Percentiles rank a stretch among this genome's conserved stretches.
Conservation (phyloP, 108 stramenopile species). For the Cyclotella sp. region DNA sequence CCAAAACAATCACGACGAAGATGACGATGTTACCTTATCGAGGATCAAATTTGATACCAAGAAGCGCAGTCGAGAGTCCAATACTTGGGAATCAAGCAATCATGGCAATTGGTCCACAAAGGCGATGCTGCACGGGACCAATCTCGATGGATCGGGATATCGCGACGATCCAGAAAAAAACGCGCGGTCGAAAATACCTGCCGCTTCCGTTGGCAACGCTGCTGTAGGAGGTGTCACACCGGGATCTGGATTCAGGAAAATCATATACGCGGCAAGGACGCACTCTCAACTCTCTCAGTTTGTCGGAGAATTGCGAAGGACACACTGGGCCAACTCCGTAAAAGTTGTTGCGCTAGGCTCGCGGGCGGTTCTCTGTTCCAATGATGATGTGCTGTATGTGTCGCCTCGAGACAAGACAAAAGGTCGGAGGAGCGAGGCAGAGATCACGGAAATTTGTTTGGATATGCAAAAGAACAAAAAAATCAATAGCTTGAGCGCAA, state of each 20-base stretch:
- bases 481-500: no score
- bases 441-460: slow-evolving; percentile 91
- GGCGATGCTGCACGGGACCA: slow-evolving; percentile 53
- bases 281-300: slow-evolving; percentile 99
- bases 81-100: no score
- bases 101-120: slow-evolving; percentile 25
- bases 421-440: slow-evolving; percentile 58
- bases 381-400: slow-evolving; percentile 55
- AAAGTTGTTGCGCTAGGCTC: slow-evolving; percentile 90
- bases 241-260: slow-evolving; percentile 67
- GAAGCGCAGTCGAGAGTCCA: background rate
- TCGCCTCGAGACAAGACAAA: slow-evolving; percentile 16
- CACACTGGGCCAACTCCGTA: slow-evolving; percentile 65
- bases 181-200: slow-evolving; percentile 7
- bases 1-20: slow-evolving; percentile 30
- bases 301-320: slow-evolving; percentile 81
- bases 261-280: slow-evolving; percentile 92
- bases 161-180: slow-evolving; percentile 28
- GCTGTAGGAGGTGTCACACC: slow-evolving; percentile 57
- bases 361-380: slow-evolving; percentile 87
- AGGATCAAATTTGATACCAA: background rate
- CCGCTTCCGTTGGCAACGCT: background rate
- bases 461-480: slow-evolving; percentile 83
- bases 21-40: background rate
- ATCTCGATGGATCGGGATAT: slow-evolving; percentile 69